Percentiles rank a stretch among this genome's conserved stretches.
These are phyloP conservation scores for Salix caprea DNA, from an alignment of 345 rosid species.

Conservation along the genomic window DNA sequence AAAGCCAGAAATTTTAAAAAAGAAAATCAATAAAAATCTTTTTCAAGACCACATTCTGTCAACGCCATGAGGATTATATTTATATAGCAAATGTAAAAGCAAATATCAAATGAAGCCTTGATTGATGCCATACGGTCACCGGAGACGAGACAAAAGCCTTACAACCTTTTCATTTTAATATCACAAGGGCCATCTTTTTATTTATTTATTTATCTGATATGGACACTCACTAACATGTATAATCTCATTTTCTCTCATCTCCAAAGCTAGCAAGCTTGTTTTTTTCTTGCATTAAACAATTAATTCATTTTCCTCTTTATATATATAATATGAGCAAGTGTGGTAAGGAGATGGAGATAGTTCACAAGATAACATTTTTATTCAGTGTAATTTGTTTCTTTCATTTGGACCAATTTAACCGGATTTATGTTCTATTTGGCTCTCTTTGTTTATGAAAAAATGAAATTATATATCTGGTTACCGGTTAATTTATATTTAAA, in stretches of 20 bases:
- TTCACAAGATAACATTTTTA: slow-evolving; percentile 8
- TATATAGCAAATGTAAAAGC: not conserved
- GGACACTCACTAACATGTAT: slow-evolving; percentile 54
- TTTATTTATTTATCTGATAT: slow-evolving; percentile 34
- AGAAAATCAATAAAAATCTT: slow-evolving; percentile 15
- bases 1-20: too few relatives aligned
- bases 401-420: slow-evolving; percentile 2
- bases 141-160: slow-evolving; percentile 50
- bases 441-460: not conserved
- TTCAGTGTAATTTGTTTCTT: not conserved
- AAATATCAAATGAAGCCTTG: slow-evolving; percentile 39
- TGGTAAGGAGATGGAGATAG: slow-evolving; percentile 13
- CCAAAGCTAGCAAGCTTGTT: slow-evolving; percentile 37
- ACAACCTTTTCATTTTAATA: slow-evolving; percentile 11
- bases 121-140: slow-evolving; percentile 26
- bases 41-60: slow-evolving; percentile 24
- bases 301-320: not conserved
- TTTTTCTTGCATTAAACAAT: slow-evolving; percentile 29
- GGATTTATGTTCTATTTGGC: not conserved
- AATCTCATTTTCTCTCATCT: slow-evolving; percentile 24
- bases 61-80: slow-evolving; percentile 27
- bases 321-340: not conserved
- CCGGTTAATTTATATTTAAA: too few relatives aligned
- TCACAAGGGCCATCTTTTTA: slow-evolving; percentile 5
- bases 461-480: too few relatives aligned